Conservation (phyloP, 179 eudicot species). For the Camellia oleifera region DNA sequence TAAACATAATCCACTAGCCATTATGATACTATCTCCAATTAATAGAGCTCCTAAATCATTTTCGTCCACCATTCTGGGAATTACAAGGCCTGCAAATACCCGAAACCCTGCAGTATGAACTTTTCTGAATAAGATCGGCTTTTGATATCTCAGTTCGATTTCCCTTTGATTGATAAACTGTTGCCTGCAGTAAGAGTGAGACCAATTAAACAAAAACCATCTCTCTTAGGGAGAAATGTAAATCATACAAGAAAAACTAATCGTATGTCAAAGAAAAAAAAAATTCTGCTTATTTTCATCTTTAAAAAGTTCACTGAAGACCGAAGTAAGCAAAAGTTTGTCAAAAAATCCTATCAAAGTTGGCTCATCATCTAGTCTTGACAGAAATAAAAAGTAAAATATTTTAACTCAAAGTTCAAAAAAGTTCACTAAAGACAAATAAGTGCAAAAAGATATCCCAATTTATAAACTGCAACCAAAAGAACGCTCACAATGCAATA, state of each 20-base stretch:
- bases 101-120: conserved; percentile 66
- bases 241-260: background rate
- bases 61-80: background rate
- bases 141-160: conserved; percentile 58
- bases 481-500: too few relatives aligned
- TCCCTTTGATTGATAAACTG: conserved; percentile 62
- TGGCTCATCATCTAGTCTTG: too few relatives aligned
- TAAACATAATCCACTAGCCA: background rate
- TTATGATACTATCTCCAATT: background rate
- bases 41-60: background rate
- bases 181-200: conserved; percentile 35
- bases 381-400: too few relatives aligned
- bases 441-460: too few relatives aligned
- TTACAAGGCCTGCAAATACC: conserved; percentile 22
- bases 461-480: too few relatives aligned
- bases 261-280: background rate
- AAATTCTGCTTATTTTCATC: too few relatives aligned
- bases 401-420: too few relatives aligned
- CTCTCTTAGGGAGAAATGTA: background rate
- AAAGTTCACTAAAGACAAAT: too few relatives aligned
- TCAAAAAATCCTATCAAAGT: too few relatives aligned
- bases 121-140: conserved; percentile 53
- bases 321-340: too few relatives aligned
- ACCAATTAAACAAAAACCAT: background rate
- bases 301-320: too few relatives aligned